phyloP scores from a whole-genome alignment of 768 basidiomycete species.

The Austroboletus eburneus region DNA sequence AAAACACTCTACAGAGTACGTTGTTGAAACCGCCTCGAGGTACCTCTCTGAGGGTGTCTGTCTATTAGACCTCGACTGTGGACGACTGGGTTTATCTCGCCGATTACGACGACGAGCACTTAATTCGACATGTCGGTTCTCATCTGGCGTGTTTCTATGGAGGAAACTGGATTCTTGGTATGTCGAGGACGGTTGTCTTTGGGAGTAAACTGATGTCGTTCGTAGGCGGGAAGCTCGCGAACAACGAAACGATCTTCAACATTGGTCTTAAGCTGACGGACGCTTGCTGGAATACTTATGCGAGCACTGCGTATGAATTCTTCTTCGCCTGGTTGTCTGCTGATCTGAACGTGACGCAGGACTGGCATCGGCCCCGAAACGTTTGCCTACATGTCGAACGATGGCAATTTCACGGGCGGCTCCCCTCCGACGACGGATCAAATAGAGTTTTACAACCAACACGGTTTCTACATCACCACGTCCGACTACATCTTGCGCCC shows the following conservation, averaged over 20 bases:
- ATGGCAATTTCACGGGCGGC: constrained; percentile 62
- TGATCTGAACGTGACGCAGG: constrained; percentile 30
- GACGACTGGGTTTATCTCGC: constrained; percentile 61
- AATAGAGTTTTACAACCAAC: constrained; percentile 51
- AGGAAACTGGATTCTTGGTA: constrained; percentile 73
- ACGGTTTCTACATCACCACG: constrained; percentile 62
- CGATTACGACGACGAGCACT: constrained; percentile 46
- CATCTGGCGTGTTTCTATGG: constrained; percentile 73
- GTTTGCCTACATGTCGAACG: constrained; percentile 59
- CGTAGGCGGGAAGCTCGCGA: constrained; percentile 61
- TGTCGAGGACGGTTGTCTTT: constrained; percentile 1
- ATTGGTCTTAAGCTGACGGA: constrained; percentile 60
- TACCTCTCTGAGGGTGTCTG: background rate
- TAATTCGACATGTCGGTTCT: constrained; percentile 59
- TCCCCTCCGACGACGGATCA: constrained; percentile 29
- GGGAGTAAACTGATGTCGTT: constrained; percentile 3
- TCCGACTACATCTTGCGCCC: constrained; percentile 62
- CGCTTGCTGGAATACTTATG: constrained; percentile 79
- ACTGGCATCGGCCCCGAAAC: constrained; percentile 75
- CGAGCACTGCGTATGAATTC: constrained; percentile 53
- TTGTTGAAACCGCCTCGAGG: background rate
- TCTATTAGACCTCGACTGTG: constrained; percentile 63
- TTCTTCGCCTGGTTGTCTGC: background rate
- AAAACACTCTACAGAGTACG: constrained; percentile 50
- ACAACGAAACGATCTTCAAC: constrained; percentile 67